These are phyloP conservation scores for Colletotrichum cordylinicola DNA, from an alignment of 2,329 filamentous ascomycete genomes.

Conservation along the genomic window DNA sequence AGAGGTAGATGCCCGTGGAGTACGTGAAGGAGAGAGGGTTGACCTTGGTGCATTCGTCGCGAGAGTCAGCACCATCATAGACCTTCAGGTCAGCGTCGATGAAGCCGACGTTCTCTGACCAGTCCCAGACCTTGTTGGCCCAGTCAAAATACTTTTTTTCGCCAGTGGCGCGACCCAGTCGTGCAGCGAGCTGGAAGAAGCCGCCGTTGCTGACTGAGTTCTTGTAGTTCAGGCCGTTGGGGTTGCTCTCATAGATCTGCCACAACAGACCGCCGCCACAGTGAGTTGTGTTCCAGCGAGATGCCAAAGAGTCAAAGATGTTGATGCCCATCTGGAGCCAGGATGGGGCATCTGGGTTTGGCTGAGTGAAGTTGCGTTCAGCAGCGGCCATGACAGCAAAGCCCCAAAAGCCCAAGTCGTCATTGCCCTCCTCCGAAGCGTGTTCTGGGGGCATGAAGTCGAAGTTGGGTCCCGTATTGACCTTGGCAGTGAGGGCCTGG, in stretches of 20 bases:
- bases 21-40: conserved; percentile 69
- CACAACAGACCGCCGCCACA: conserved; percentile 79
- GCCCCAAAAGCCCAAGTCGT: conserved; percentile 79
- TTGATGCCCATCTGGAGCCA: conserved; percentile 74
- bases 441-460: conserved; percentile 67
- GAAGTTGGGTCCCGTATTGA: conserved; percentile 59
- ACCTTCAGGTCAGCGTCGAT: conserved; percentile 61
- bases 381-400: conserved; percentile 72
- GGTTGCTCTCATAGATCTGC: conserved; percentile 81
- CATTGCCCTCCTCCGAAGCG: conserved; percentile 70
- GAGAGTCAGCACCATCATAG: conserved; percentile 66
- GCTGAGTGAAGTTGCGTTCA: conserved; percentile 71
- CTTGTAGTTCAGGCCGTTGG: conserved; percentile 80
- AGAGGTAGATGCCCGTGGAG: conserved; percentile 69
- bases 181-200: conserved; percentile 82
- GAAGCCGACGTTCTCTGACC: conserved; percentile 62
- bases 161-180: conserved; percentile 73
- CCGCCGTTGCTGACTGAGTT: conserved; percentile 82
- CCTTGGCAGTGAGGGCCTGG: conserved; percentile 61
- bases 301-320: conserved; percentile 73
- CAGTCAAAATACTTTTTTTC: conserved; percentile 71
- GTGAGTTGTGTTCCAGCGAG: conserved; percentile 70
- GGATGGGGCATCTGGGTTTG: conserved; percentile 58
- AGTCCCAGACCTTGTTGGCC: conserved; percentile 72
- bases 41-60: conserved; percentile 57